These are phyloP conservation scores for Candolleomyces eurysporus DNA, from an alignment of 768 basidiomycete species.

Conservation along the genomic window DNA sequence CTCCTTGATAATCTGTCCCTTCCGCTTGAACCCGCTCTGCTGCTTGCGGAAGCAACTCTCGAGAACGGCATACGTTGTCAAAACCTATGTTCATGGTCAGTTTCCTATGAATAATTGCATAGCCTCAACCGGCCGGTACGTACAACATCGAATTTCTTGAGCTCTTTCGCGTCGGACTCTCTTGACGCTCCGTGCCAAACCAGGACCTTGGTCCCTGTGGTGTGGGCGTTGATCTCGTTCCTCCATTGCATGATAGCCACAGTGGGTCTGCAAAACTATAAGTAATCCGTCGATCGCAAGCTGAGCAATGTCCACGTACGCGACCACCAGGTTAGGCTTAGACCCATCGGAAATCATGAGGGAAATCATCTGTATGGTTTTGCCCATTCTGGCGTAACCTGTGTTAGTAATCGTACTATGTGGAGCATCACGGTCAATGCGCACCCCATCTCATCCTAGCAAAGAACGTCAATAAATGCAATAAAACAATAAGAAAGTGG, in stretches of 20 bases:
- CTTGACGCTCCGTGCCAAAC: slow-evolving; percentile 91
- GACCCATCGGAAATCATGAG: slow-evolving; percentile 75
- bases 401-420: slow-evolving; percentile 9
- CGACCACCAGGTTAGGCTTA: slow-evolving; percentile 89
- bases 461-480: background rate
- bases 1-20: slow-evolving; percentile 82
- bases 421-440: slow-evolving; percentile 14
- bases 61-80: slow-evolving; percentile 85
- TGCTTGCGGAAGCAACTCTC: slow-evolving; percentile 93
- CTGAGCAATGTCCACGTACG: slow-evolving; percentile 52
- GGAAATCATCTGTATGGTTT: slow-evolving; percentile 96
- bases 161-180: slow-evolving; percentile 59
- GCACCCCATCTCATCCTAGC: slow-evolving; percentile 89
- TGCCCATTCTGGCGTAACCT: slow-evolving; percentile 64
- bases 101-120: background rate
- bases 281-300: slow-evolving; percentile 37
- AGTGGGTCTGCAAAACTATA: slow-evolving; percentile 37
- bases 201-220: slow-evolving; percentile 78
- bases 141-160: slow-evolving; percentile 88
- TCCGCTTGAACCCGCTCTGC: slow-evolving; percentile 86
- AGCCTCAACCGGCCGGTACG: slow-evolving; percentile 19
- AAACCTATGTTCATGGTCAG: slow-evolving; percentile 42
- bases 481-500: background rate
- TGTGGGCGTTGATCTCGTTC: slow-evolving; percentile 88
- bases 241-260: slow-evolving; percentile 80